Evolutionary conservation across 2,329 filamentous ascomycete species (phyloP).

Genomic region (Dryadomyces quercivorus): DNA sequence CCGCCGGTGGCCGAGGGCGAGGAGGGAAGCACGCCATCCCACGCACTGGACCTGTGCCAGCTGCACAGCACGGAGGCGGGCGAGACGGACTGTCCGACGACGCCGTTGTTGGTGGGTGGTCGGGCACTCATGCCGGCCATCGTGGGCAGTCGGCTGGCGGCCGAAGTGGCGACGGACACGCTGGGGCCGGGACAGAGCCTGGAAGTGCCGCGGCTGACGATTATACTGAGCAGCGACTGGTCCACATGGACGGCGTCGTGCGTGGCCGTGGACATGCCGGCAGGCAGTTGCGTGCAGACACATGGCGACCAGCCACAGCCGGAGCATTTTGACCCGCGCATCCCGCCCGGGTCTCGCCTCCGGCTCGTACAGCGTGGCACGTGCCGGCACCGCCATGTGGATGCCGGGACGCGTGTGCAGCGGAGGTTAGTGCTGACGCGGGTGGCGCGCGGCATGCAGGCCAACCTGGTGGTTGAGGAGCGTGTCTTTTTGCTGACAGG

Average conservation of each 20-base stretch:
- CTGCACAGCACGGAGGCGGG: neutral
- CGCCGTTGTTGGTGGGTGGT: neutral
- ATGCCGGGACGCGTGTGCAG: neutral
- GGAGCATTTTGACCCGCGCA: neutral
- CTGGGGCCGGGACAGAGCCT: neutral
- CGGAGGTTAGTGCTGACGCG: slow-evolving; percentile 3
- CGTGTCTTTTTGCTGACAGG: slow-evolving; percentile 2
- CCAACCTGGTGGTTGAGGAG: slow-evolving; percentile 5
- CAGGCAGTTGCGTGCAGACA: neutral
- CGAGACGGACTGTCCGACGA: neutral
- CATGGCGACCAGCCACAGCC: neutral
- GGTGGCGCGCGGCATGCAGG: neutral
- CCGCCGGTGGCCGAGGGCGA: neutral
- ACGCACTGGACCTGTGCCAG: neutral
- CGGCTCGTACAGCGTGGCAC: neutral
- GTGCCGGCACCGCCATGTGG: neutral
- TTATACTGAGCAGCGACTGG: neutral
- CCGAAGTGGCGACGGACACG: neutral
- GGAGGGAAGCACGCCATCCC: neutral
- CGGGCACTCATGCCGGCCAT: neutral
- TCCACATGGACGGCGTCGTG: slow-evolving; percentile 4
- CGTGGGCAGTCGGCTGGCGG: neutral
- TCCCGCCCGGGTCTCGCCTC: neutral
- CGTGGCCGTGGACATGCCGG: neutral
- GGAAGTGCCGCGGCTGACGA: neutral